Evolutionary conservation across 2,329 filamentous ascomycete genomes (phyloP).

Genomic region (Beauveria sp.): DNA sequence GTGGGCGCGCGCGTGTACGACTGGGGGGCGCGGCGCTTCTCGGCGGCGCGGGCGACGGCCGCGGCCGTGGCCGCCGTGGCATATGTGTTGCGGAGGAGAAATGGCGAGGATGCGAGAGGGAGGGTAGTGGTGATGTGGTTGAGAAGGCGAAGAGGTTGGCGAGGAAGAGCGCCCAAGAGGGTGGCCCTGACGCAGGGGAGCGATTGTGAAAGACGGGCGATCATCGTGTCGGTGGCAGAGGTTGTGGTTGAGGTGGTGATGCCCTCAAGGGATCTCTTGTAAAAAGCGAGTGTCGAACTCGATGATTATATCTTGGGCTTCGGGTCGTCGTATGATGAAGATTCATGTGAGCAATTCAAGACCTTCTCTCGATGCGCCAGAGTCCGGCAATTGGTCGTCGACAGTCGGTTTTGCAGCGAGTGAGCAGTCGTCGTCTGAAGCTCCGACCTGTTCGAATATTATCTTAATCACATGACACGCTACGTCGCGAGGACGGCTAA

Average conservation of each 20-base stretch:
- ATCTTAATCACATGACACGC: constrained; percentile 30
- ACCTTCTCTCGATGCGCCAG: not conserved
- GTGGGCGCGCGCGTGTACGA: constrained; percentile 20
- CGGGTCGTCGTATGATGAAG: not conserved
- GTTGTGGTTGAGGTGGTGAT: not conserved
- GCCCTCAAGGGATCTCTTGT: not conserved
- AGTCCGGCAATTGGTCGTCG: not conserved
- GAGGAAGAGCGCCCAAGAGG: not conserved
- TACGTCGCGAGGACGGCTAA: constrained; percentile 21
- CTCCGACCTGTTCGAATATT: constrained; percentile 18
- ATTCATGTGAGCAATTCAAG: not conserved
- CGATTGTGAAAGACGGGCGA: constrained; percentile 8
- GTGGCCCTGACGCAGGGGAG: constrained; percentile 7
- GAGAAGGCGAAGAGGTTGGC: not conserved
- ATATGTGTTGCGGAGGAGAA: not conserved
- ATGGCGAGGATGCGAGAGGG: not conserved
- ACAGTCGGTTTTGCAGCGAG: not conserved
- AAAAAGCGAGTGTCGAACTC: not conserved
- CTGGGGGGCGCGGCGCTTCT: not conserved
- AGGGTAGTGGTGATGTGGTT: not conserved
- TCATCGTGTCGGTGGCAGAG: not conserved
- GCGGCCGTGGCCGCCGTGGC: constrained; percentile 8
- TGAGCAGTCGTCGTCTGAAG: not conserved
- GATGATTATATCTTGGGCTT: not conserved
- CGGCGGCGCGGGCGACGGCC: not conserved